Conservation (phyloP, 1,139 yeast species). For the Arxiozyma slooffiae region DNA sequence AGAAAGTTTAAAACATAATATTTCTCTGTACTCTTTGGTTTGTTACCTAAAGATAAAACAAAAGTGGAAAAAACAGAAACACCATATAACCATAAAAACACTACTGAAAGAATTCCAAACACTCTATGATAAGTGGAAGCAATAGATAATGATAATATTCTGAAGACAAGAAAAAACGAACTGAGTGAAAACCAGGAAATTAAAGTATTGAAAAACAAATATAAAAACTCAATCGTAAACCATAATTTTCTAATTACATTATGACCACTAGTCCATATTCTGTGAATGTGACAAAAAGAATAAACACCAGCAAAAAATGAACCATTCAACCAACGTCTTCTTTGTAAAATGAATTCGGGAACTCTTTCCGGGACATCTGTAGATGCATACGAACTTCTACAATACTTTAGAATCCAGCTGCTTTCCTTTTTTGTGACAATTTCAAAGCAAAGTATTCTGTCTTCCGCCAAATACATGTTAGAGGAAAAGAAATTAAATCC, state of each 20-base stretch:
- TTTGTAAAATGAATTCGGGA: constrained; percentile 78
- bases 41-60: constrained; percentile 85
- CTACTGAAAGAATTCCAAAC: constrained; percentile 67
- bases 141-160: constrained; percentile 63
- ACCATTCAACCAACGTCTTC: constrained; percentile 95
- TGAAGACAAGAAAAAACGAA: constrained; percentile 69
- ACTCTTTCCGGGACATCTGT: constrained; percentile 90
- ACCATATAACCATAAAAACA: constrained; percentile 81
- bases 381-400: constrained; percentile 84
- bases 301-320: constrained; percentile 93
- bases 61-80: constrained; percentile 86
- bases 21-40: constrained; percentile 82
- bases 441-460: constrained; percentile 89
- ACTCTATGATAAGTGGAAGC: constrained; percentile 51
- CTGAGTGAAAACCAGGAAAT: constrained; percentile 79
- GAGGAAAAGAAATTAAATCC: constrained; percentile 70
- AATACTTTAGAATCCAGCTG: constrained; percentile 81
- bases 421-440: constrained; percentile 69
- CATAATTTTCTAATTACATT: constrained; percentile 58
- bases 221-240: constrained; percentile 66
- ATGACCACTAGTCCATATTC: constrained; percentile 73
- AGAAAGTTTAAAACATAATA: constrained; percentile 76
- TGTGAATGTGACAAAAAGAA: constrained; percentile 61
- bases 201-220: constrained; percentile 58
- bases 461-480: constrained; percentile 93